Base-by-base conservation (phyloP, 257 asterid genomes). In the Plectranthus barbatus region DNA sequence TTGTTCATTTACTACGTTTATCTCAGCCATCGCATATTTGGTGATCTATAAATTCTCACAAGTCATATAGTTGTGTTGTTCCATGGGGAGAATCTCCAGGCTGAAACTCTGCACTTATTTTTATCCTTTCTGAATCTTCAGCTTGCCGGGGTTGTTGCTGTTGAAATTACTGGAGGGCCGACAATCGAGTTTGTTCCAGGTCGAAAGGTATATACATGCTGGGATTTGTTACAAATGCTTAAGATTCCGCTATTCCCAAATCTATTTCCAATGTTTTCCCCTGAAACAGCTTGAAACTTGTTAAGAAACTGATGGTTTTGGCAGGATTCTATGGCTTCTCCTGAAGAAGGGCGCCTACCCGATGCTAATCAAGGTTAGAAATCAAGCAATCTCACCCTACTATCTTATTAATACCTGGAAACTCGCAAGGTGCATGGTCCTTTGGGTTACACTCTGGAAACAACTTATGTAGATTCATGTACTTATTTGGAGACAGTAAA, bases 101-200 rank as follows among this genome's bases (percentile, higher is more conserved):
- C 14, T 55, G 13, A 31, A n/a, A 41, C 44, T 55, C 8, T 13
- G n/a, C 14, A 14, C 18, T 21, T 23, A 56, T 52, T 42, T n/a
- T 40, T 45, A 12, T 64, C 10, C 41, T 56, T 60, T 18, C 17
- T 24, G 70, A 36, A 13, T 33, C 72, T 62, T 74, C 81, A 90
- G 97, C 90, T 90, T 44, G 95, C 94, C 55, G 97, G 97, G 33
- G 85, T 87, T 12, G 92, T 90, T 70, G 95, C 97, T 10, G 90
- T 90, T 64, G 97, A 90, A 76, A 72, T 81, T 48, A 87, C 94
- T 18, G 97, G 94, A 62, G 97, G 97, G 52, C 97, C 97, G 41
- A 64, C 76, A 20, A 51, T 87, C 58, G 83, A 79, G 61, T 87
- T 90, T 71, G 81, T 74, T 69, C 81, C 90, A 1, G 97, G 97